Conservation (phyloP, 2,329 filamentous ascomycete species). For the Aspergillus sp. region DNA sequence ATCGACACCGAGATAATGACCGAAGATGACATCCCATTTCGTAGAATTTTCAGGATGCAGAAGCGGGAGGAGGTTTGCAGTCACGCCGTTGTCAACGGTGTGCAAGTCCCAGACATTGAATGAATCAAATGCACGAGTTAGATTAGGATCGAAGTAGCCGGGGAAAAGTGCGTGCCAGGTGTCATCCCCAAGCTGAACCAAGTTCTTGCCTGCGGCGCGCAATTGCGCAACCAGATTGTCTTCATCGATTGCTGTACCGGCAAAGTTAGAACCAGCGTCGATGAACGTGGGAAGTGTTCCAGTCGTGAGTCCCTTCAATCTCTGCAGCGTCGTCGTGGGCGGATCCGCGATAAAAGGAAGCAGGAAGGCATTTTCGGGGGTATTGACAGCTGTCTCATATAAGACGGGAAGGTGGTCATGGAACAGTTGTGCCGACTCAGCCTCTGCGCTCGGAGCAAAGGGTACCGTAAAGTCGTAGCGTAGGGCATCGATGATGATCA, state of each 20-base stretch:
- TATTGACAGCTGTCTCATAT: constrained; percentile 74
- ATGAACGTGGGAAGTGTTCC: constrained; percentile 94
- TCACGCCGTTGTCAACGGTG: constrained; percentile 93
- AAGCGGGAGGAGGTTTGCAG: constrained; percentile 79
- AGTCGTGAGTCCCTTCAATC: constrained; percentile 91
- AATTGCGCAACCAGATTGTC: constrained; percentile 74
- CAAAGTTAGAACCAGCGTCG: constrained; percentile 92
- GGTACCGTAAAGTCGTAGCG: constrained; percentile 97
- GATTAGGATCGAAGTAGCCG: constrained; percentile 82
- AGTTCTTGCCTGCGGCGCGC: constrained; percentile 66
- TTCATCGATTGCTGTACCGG: constrained; percentile 91
- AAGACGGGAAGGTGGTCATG: constrained; percentile 87
- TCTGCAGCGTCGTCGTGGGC: constrained; percentile 87
- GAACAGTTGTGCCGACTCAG: constrained; percentile 62
- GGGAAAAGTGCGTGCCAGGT: constrained; percentile 95
- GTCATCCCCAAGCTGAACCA: constrained; percentile 96
- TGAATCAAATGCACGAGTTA: constrained; percentile 89
- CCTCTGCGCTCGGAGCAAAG: constrained; percentile 53
- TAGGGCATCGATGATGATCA: constrained; percentile 88
- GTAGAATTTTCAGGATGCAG: constrained; percentile 64
- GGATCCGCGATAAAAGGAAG: constrained; percentile 96
- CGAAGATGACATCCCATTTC: constrained; percentile 93
- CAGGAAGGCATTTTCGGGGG: constrained; percentile 81
- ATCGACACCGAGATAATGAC: constrained; percentile 91
- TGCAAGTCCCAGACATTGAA: constrained; percentile 99